A percentile compares a stretch with the other conserved stretches of the same genome.
These are phyloP conservation scores for Plantago lanceolata DNA, from an alignment of 305 asterid species.

Conservation along the genomic window DNA sequence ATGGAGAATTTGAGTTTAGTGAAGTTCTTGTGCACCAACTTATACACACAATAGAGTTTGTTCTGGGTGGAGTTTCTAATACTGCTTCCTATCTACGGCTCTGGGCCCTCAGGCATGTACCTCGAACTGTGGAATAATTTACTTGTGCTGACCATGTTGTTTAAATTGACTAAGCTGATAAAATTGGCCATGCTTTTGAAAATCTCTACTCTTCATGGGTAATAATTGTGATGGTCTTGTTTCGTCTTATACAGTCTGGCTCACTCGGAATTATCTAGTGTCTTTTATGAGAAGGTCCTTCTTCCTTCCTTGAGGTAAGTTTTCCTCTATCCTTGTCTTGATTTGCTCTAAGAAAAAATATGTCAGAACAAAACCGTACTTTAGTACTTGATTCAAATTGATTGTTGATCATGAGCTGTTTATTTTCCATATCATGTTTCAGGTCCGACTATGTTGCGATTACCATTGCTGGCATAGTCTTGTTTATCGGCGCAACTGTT, in stretches of 20 bases:
- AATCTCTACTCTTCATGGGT: not conserved
- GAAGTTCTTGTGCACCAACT: slow-evolving; percentile 54
- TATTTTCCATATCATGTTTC: slow-evolving; percentile 5
- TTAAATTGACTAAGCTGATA: not conserved
- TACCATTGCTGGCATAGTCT: slow-evolving; percentile 33
- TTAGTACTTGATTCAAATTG: slow-evolving; percentile 1
- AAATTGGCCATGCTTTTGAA: not conserved
- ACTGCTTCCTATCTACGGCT: slow-evolving; percentile 53
- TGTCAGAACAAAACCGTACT: not conserved
- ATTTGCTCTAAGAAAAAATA: not conserved
- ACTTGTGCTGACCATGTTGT: slow-evolving; percentile 5
- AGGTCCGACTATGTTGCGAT: slow-evolving; percentile 37
- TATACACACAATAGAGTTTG: slow-evolving; percentile 53
- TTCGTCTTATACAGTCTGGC: slow-evolving; percentile 39
- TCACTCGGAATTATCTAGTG: slow-evolving; percentile 47
- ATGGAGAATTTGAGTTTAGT: slow-evolving; percentile 44
- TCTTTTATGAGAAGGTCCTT: slow-evolving; percentile 45
- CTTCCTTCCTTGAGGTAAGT: slow-evolving; percentile 44
- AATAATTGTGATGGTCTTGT: not conserved
- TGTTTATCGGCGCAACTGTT: slow-evolving; percentile 40
- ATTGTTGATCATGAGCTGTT: not conserved
- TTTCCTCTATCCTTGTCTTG: not conserved
- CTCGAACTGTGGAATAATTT: slow-evolving; percentile 13
- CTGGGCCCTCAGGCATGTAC: slow-evolving; percentile 52
- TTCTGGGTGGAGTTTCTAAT: slow-evolving; percentile 49